Base-by-base conservation (phyloP, 1,139 yeast genomes). In the Yamadazyma trypodendri region DNA sequence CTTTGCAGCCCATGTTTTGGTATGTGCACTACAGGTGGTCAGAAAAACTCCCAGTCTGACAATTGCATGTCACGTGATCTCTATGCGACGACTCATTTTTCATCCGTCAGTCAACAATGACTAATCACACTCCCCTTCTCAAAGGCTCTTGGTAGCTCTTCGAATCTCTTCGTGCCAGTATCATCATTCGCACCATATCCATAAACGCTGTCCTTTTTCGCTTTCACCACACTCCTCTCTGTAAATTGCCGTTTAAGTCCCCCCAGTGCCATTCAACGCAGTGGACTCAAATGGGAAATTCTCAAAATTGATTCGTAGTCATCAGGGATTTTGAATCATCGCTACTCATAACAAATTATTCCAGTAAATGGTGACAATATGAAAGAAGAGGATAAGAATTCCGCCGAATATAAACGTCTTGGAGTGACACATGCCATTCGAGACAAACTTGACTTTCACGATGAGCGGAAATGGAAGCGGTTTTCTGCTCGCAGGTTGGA, bases 401-500 rank as follows among this genome's bases (percentile, higher is more conserved):
- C 28, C 8, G 15, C 15, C 12, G 28, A 14, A 24, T 24, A 30
- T 28, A 51, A 48, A 32, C 45, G 55, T 35, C 35, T 54, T 21
- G 96, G 96, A 3, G 81, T 90, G 7, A 92, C 98, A 1, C 84
- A 83, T 50, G 66, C 81, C 16, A 87, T 90, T 28, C 72, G 98
- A 35, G 71, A 74, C 36, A 81, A 77, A 51, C 72, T 92, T 40
- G 76, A 82, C 41, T 92, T 92, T 59, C 69, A 67, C 16, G 96
- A 92, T 58, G 96, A 88, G 47, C 68, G 80, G 36, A 71, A 75
- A 41, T 92, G 98, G 98, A 87, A 86, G 55, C 76, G 81, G 51
- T 90, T 92, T 55, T 84, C 95, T 9, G 89, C 95, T 2, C 69
- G 97, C 41, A 66, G 98, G 46, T 68, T 92, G 29, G 96, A 89